phyloP scores from a whole-genome alignment of 2,329 filamentous ascomycete species.

The Neophaeococcomyces aloes region DNA sequence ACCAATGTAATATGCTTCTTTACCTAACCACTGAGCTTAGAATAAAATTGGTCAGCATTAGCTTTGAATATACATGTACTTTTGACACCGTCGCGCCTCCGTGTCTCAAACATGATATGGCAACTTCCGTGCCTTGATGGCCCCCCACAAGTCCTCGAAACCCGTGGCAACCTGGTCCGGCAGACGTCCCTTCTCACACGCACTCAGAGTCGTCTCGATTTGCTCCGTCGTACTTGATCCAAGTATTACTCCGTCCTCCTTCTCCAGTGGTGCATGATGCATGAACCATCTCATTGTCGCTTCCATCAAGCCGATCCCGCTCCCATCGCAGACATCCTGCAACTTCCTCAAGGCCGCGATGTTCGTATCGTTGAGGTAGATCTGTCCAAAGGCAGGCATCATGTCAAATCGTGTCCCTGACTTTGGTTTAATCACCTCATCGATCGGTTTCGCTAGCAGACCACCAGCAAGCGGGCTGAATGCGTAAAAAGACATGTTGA shows the following conservation, averaged over 20 bases:
- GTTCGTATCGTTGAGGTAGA: slow-evolving; percentile 24
- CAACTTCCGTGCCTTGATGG: slow-evolving; percentile 11
- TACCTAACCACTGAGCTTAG: too few species aligned
- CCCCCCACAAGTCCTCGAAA: slow-evolving; percentile 21
- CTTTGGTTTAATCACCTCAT: slow-evolving; percentile 18
- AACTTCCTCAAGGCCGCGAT: slow-evolving; percentile 24
- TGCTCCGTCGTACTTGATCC: slow-evolving; percentile 27
- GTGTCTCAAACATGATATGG: slow-evolving; percentile 12
- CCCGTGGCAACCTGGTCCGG: slow-evolving; percentile 14
- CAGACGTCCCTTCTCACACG: slow-evolving; percentile 26
- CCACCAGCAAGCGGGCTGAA: slow-evolving; percentile 25
- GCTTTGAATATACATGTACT: too few species aligned
- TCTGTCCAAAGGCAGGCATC: slow-evolving; percentile 22
- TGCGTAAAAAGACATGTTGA: slow-evolving; percentile 23
- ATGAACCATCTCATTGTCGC: slow-evolving; percentile 27
- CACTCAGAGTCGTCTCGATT: slow-evolving; percentile 23
- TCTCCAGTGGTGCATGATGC: slow-evolving; percentile 24
- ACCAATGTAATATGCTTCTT: too few species aligned
- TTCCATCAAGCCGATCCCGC: slow-evolving; percentile 23
- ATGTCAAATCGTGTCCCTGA: slow-evolving; percentile 24
- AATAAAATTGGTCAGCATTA: too few species aligned
- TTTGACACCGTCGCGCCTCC: too few species aligned
- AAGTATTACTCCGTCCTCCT: slow-evolving; percentile 26
- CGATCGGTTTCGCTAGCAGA: slow-evolving; percentile 26
- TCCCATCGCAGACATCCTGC: slow-evolving; percentile 15